These are phyloP conservation scores for Nidula microcarpa DNA, from an alignment of 768 basidiomycete genomes.

Conservation along the genomic window DNA sequence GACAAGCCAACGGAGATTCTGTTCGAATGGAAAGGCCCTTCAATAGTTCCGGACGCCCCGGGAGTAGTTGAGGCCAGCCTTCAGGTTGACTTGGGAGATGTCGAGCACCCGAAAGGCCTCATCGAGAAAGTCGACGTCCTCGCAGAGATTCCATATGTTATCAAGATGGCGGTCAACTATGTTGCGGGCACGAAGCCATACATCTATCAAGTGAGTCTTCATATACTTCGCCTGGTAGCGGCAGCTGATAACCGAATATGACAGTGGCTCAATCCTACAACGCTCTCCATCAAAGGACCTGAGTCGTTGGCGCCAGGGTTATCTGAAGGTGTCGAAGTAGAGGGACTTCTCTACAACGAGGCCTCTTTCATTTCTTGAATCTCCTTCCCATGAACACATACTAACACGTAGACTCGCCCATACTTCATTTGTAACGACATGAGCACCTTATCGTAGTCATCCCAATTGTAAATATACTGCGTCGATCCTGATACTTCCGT, in stretches of 20 bases:
- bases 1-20: slow-evolving; percentile 61
- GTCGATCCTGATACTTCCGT: not conserved
- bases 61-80: slow-evolving; percentile 57
- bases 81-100: slow-evolving; percentile 53
- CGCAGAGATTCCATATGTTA: slow-evolving; percentile 88
- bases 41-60: slow-evolving; percentile 47
- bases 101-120: slow-evolving; percentile 63
- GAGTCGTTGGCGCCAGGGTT: slow-evolving; percentile 34
- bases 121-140: slow-evolving; percentile 94
- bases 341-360: slow-evolving; percentile 82
- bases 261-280: slow-evolving; percentile 48
- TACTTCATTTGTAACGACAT: not conserved
- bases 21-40: slow-evolving; percentile 78
- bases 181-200: slow-evolving; percentile 92
- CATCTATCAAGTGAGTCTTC: slow-evolving; percentile 78
- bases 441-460: not conserved
- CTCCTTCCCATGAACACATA: not conserved
- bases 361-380: slow-evolving; percentile 80
- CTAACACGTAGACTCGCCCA: not conserved
- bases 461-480: slow-evolving; percentile 3
- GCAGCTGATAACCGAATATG: slow-evolving; percentile 2
- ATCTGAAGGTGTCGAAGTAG: slow-evolving; percentile 41
- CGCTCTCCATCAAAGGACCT: slow-evolving; percentile 38
- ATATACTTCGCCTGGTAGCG: not conserved
- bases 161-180: slow-evolving; percentile 92